Conservation (phyloP, 2,329 filamentous ascomycete genomes). For the Neurospora sp. region DNA sequence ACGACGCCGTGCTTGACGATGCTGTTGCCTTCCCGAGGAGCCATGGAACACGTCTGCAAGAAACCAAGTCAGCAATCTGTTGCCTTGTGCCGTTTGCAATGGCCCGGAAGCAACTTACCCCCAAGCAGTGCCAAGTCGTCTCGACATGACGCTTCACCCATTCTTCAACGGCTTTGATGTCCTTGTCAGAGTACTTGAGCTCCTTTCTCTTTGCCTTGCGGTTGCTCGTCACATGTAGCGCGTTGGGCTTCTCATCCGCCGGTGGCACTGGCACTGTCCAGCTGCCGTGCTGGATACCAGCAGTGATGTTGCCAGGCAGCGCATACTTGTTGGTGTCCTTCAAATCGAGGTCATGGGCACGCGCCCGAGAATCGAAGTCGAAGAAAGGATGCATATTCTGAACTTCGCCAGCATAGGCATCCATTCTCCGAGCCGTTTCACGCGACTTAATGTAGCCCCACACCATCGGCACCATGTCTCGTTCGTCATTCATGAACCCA, state of each 20-base stretch:
- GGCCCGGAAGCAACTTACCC: slow-evolving; percentile 27
- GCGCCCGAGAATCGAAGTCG: slow-evolving; percentile 53
- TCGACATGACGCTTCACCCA: slow-evolving; percentile 64
- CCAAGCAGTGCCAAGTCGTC: slow-evolving; percentile 60
- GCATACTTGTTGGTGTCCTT: slow-evolving; percentile 67
- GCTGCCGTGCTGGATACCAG: slow-evolving; percentile 62
- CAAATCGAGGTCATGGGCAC: slow-evolving; percentile 63
- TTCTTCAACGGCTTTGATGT: slow-evolving; percentile 59
- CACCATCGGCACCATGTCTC: slow-evolving; percentile 77
- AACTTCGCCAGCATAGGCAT: slow-evolving; percentile 67
- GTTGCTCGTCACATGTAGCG: slow-evolving; percentile 51
- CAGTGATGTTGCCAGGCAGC: slow-evolving; percentile 59
- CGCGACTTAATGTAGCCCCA: slow-evolving; percentile 79
- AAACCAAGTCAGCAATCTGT: neutral
- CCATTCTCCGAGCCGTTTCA: slow-evolving; percentile 69
- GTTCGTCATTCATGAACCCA: slow-evolving; percentile 77
- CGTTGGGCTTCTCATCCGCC: slow-evolving; percentile 37
- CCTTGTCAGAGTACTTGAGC: slow-evolving; percentile 52
- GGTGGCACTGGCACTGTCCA: slow-evolving; percentile 54
- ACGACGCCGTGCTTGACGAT: slow-evolving; percentile 73
- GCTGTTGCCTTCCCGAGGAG: slow-evolving; percentile 63
- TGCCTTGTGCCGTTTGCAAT: neutral
- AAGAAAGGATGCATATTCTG: slow-evolving; percentile 62
- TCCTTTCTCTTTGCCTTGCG: slow-evolving; percentile 49
- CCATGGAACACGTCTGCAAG: slow-evolving; percentile 61